A percentile compares a stretch with the other conserved stretches of the same genome.
These are phyloP conservation scores for Candida vaughaniae DNA, from an alignment of 805 yeast genomes.

Conservation along the genomic window DNA sequence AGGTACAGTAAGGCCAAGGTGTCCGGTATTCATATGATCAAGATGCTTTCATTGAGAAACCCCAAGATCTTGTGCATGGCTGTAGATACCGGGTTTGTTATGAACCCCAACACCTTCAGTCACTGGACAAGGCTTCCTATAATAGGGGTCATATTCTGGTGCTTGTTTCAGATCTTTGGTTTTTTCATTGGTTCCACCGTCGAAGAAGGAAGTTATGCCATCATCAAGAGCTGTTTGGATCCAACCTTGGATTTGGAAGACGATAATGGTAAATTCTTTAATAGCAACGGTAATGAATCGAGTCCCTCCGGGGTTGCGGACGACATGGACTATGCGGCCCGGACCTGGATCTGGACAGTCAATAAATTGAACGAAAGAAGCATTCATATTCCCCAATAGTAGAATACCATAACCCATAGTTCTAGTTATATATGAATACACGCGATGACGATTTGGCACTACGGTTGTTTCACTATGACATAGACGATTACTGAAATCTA, in stretches of 20 bases:
- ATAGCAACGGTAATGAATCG: conserved; percentile 52
- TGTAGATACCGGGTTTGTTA: conserved; percentile 85
- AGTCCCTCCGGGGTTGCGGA: conserved; percentile 59
- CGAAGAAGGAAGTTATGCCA: conserved; percentile 69
- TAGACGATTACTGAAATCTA: background rate
- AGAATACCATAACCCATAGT: no score
- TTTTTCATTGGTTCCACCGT: conserved; percentile 66
- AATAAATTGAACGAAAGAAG: conserved; percentile 13
- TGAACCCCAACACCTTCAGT: conserved; percentile 72
- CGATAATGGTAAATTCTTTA: conserved; percentile 70
- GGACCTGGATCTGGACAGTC: conserved; percentile 72
- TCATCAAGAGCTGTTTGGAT: conserved; percentile 61
- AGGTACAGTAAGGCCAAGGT: conserved; percentile 77
- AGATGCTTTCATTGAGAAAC: conserved; percentile 60
- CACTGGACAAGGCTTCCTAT: conserved; percentile 79
- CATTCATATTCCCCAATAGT: conserved; percentile 23
- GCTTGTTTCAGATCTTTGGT: conserved; percentile 67
- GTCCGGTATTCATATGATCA: conserved; percentile 72
- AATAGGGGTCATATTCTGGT: conserved; percentile 74
- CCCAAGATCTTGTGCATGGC: conserved; percentile 64
- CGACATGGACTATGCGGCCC: conserved; percentile 57
- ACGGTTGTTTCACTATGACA: no score
- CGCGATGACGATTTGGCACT: no score
- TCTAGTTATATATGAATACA: no score
- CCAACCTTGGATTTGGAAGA: conserved; percentile 45